Conservation (phyloP, 441 rosid species). For the Corymbia citriodora region DNA sequence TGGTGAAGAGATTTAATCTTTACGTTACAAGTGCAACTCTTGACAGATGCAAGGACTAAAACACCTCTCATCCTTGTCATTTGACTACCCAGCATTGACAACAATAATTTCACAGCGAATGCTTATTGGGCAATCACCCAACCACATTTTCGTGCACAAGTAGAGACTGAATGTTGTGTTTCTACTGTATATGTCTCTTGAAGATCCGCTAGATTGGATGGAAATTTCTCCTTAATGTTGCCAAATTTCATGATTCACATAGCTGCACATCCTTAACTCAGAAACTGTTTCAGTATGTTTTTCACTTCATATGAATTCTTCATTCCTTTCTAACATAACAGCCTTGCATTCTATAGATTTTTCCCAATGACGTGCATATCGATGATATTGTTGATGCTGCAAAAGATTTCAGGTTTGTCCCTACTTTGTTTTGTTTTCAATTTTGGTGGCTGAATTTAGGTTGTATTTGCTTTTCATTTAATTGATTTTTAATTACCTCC, state of each 20-base stretch:
- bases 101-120: background rate
- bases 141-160: background rate
- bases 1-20: background rate
- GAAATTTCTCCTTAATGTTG: background rate
- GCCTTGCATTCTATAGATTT: slow-evolving; percentile 42
- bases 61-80: background rate
- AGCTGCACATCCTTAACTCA: background rate
- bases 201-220: background rate
- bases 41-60: background rate
- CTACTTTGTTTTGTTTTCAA: background rate
- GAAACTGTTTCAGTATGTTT: background rate
- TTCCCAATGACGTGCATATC: slow-evolving; percentile 75
- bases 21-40: background rate
- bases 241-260: background rate
- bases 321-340: background rate
- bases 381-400: slow-evolving; percentile 74
- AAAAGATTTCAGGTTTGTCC: slow-evolving; percentile 71
- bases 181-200: background rate
- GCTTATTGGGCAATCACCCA: background rate
- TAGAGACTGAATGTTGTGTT: background rate
- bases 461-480: background rate
- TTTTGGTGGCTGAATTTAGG: slow-evolving; percentile 4
- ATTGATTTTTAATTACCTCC: background rate
- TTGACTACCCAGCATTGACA: background rate
- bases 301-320: background rate